phyloP scores from a whole-genome alignment of 1,139 yeast genomes.

The Suhomyces wounanorum region DNA sequence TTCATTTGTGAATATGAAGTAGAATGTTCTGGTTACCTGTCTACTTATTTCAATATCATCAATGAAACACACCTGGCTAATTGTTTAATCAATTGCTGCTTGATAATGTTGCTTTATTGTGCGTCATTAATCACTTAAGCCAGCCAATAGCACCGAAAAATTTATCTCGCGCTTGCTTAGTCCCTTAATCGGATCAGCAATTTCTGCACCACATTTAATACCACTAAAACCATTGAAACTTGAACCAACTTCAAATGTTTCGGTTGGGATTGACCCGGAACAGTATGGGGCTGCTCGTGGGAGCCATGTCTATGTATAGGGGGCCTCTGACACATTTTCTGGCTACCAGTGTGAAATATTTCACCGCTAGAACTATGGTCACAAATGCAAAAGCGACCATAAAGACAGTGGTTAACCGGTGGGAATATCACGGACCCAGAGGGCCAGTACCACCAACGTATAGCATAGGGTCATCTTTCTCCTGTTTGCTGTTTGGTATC shows the following conservation, averaged over 20 bases:
- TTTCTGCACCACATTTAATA: neutral
- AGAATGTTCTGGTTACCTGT: too few species aligned
- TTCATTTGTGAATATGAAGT: too few species aligned
- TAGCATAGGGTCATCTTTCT: neutral
- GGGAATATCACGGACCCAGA: neutral
- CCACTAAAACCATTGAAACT: neutral
- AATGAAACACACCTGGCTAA: too few species aligned
- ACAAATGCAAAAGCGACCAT: neutral
- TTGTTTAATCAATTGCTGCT: neutral
- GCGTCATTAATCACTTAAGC: neutral
- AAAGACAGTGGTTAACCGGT: neutral
- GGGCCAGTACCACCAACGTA: neutral
- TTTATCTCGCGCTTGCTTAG: slow-evolving; percentile 1
- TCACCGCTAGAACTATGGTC: neutral
- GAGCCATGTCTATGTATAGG: neutral
- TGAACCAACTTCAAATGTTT: neutral
- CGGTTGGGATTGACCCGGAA: neutral
- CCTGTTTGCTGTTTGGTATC: neutral
- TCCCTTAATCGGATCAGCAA: neutral
- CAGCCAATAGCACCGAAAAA: slow-evolving; percentile 7
- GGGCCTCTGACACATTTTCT: neutral
- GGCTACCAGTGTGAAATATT: neutral
- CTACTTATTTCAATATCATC: too few species aligned
- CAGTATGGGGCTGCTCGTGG: neutral
- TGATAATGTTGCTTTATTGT: neutral